These are phyloP conservation scores for Pseudozyma tsukubaensis DNA, from an alignment of 1,284 basidiomycete species.

Conservation along the genomic window DNA sequence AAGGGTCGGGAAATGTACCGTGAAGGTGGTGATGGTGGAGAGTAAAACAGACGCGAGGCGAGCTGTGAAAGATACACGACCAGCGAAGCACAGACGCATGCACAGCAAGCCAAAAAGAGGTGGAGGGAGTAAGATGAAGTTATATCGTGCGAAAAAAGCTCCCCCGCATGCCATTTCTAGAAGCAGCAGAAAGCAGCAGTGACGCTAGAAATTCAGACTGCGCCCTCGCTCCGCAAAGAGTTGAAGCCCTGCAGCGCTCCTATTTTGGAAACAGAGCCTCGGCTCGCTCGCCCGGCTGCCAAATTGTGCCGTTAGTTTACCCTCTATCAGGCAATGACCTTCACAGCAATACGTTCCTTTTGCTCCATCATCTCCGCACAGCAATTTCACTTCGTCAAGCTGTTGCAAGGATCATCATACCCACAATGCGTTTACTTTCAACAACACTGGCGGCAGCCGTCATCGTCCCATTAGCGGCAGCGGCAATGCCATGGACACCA, in stretches of 20 bases:
- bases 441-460: constrained; percentile 10
- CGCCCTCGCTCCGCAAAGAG: background rate
- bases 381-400: background rate
- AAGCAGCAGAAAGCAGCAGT: background rate
- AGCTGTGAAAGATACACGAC: background rate
- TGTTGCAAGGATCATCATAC: background rate
- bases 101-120: constrained; percentile 5
- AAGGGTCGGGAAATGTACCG: background rate
- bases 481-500: constrained; percentile 32
- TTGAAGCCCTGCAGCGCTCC: constrained; percentile 1
- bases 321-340: background rate
- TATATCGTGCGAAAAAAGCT: constrained; percentile 1
- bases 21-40: background rate
- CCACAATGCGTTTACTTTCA: constrained; percentile 25
- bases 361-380: background rate
- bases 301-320: background rate
- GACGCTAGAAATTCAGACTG: constrained; percentile 7
- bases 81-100: background rate
- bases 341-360: too few species aligned
- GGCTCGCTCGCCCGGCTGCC: constrained; percentile 3
- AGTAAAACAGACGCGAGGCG: constrained; percentile 3
- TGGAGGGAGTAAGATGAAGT: background rate
- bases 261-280: constrained; percentile 1
- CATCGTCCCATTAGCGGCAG: background rate
- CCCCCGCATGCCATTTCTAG: constrained; percentile 1